A percentile compares a stretch with the other conserved stretches of the same genome.
phyloP scores from a whole-genome alignment of 1,139 yeast species.

The Saccharomycopsis hybrid region DNA sequence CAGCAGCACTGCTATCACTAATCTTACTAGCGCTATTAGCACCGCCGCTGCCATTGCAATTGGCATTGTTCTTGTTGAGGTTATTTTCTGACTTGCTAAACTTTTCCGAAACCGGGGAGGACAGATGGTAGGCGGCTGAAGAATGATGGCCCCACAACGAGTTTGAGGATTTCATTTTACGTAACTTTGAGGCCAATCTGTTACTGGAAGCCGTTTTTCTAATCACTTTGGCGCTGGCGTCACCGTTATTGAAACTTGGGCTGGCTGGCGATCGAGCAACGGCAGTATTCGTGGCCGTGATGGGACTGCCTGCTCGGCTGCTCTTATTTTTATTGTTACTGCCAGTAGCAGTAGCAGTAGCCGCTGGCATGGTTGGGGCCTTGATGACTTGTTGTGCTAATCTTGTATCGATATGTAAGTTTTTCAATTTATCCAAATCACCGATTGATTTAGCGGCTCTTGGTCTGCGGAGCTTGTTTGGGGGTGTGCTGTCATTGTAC shows the following conservation, averaged over 20 bases:
- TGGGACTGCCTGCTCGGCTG: neutral
- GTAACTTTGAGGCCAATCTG: neutral
- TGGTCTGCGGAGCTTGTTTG: neutral
- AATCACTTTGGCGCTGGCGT: neutral
- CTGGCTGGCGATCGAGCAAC: neutral
- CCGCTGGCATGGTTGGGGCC: neutral
- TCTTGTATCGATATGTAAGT: neutral
- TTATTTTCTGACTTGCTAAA: too few species aligned
- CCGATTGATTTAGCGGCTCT: constrained; percentile 2
- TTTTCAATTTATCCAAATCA: constrained; percentile 4
- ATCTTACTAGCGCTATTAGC: neutral
- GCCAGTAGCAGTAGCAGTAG: too few species aligned
- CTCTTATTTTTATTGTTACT: neutral
- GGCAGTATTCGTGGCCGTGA: neutral
- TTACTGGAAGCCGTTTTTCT: neutral
- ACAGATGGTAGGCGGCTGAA: neutral
- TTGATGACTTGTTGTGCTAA: neutral
- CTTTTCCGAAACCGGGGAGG: neutral
- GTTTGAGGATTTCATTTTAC: constrained; percentile 9
- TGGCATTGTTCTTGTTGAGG: too few species aligned
- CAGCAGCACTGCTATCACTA: neutral
- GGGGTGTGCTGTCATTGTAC: too few species aligned
- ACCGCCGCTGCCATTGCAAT: neutral
- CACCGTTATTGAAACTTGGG: neutral
- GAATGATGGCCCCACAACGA: neutral